Evolutionary conservation across 2,329 filamentous ascomycete species (phyloP).

Genomic region (Paraphoma sp.): DNA sequence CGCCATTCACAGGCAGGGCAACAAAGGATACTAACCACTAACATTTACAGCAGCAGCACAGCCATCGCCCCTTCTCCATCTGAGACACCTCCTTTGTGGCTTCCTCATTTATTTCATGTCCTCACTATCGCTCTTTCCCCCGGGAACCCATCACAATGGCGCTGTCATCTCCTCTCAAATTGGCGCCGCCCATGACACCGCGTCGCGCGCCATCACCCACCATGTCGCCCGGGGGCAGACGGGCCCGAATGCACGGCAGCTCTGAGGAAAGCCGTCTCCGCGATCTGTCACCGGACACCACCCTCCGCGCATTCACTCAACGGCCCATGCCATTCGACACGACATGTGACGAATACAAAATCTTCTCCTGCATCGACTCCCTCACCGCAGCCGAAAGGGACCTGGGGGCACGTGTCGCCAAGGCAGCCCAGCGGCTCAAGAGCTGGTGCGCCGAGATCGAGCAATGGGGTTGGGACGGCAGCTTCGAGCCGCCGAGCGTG

Average conservation of each 20-base stretch:
- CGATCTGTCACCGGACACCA: constrained; percentile 49
- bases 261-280: constrained; percentile 43
- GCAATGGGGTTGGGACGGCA: constrained; percentile 65
- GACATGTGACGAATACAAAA: constrained; percentile 48
- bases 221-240: constrained; percentile 42
- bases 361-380: constrained; percentile 63
- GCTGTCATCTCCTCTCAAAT: constrained; percentile 38
- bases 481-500: constrained; percentile 51
- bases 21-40: constrained; percentile 23
- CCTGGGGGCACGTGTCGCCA: constrained; percentile 73
- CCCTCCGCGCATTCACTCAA: constrained; percentile 52
- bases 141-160: constrained; percentile 30
- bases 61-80: constrained; percentile 1
- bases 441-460: constrained; percentile 78
- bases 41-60: constrained; percentile 18
- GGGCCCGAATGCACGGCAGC: constrained; percentile 29
- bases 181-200: constrained; percentile 41
- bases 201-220: constrained; percentile 39
- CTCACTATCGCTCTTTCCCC: constrained; percentile 25
- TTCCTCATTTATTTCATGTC: constrained; percentile 23
- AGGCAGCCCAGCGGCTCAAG: constrained; percentile 73
- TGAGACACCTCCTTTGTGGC: constrained; percentile 2
- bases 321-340: constrained; percentile 53
- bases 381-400: constrained; percentile 72
- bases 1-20: constrained; percentile 9